Evolutionary conservation across 352 stramenopile genomes (phyloP), one percentile per base, ranked within the genome.

Genomic region (Phytophthora sp.): DNA sequence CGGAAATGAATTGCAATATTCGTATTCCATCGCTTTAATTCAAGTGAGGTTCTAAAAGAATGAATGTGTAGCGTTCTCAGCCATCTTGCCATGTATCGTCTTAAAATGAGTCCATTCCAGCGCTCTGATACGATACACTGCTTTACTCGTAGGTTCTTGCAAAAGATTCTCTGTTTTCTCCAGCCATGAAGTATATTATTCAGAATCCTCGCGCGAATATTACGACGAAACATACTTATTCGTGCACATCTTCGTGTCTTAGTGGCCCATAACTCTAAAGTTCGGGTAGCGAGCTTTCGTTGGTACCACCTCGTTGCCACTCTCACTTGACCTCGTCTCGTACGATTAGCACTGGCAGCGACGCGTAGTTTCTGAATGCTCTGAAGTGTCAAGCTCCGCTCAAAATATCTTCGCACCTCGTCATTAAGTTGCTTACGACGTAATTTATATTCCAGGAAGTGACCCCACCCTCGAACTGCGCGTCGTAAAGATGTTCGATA

Each of bases 21-120:
- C 27, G 23, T 12, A 55, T 61, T 65, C 11, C 27, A 52, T 12
- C 30, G 45, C 29, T 61, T 64, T 6, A 57, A 39, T 9, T 36
- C 35, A 23, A 64, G 11, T 4, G 44, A 69, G 0, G 27, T 18
- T 24, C 50, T 16, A 12, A 65, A 66, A 1, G 21, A 27, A 21
- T 41, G 58, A 8, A 69, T n/a, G 2, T 44, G 63, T 24, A 49
- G 16, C 45, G 2, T 61, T 24, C 51, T 57, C 1, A 45, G 5
- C 68, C 68, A 76, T 29, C 45, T 69, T 5, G n/a, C 12, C 57
- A 73, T 49, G 11, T 1, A 49, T 24, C 16, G 26, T 35, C 33
- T 54, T 24, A 72, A 20, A 7, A 60, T 15, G 2, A 38, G 20
- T 6, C 16, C 26, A 57, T 44, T 33, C 44, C 24, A 62, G 12